Evolutionary conservation across 805 yeast genomes (phyloP).

Genomic region (Myxozyma lipomycoides): DNA sequence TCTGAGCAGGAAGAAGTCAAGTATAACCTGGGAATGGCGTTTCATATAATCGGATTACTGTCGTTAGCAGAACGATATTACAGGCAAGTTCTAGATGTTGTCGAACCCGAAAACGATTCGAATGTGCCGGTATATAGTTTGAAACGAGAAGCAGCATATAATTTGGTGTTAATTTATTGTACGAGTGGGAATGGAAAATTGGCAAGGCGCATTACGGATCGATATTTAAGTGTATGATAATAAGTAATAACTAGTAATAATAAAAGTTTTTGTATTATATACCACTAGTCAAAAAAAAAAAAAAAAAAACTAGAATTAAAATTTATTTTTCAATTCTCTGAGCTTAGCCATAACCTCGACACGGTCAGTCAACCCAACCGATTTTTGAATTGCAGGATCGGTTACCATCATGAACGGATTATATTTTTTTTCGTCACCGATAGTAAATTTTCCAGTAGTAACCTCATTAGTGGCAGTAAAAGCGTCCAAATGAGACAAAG

Average conservation of each 20-base stretch:
- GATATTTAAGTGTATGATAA: slow-evolving; percentile 51
- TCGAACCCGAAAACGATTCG: slow-evolving; percentile 28
- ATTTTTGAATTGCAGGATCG: slow-evolving; percentile 58
- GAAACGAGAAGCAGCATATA: slow-evolving; percentile 79
- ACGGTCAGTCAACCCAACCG: slow-evolving; percentile 51
- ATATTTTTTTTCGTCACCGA: slow-evolving; percentile 72
- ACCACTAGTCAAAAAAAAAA: not conserved
- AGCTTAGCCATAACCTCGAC: slow-evolving; percentile 65
- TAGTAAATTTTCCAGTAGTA: slow-evolving; percentile 83
- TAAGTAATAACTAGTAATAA: no score
- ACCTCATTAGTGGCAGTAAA: slow-evolving; percentile 55
- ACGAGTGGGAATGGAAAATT: slow-evolving; percentile 65
- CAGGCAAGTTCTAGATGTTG: slow-evolving; percentile 53
- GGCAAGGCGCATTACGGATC: slow-evolving; percentile 62
- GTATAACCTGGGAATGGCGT: slow-evolving; percentile 79
- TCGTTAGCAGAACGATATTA: slow-evolving; percentile 72
- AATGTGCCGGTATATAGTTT: slow-evolving; percentile 51
- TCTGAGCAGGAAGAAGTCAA: slow-evolving; percentile 68
- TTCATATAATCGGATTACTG: slow-evolving; percentile 75
- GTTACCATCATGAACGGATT: slow-evolving; percentile 80
- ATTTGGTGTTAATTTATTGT: slow-evolving; percentile 69
- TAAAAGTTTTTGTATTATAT: slow-evolving; percentile 5
- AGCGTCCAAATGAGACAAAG: slow-evolving; percentile 51
- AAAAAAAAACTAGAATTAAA: slow-evolving; percentile 5
- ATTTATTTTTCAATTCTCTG: slow-evolving; percentile 68